Conservation (phyloP, 208 protist species). For the Novymonas esmeraldas region DNA sequence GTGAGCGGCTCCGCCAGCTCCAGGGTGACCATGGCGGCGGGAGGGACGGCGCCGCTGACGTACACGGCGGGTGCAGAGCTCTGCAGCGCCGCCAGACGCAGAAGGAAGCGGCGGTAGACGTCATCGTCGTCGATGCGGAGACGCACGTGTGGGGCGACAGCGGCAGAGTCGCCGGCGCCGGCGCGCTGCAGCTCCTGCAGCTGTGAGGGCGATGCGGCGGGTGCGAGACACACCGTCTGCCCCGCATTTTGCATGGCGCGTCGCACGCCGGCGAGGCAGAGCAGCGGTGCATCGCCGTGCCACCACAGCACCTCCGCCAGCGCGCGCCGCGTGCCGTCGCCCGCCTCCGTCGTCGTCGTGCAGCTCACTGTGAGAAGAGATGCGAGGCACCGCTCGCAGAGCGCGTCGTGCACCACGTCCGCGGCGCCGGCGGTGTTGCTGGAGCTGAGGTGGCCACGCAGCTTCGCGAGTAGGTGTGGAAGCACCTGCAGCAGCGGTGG, state of each 20-base stretch:
- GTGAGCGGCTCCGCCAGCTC: slow-evolving; percentile 3
- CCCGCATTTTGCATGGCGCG: slow-evolving; percentile 16
- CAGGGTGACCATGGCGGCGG: slow-evolving; percentile 12
- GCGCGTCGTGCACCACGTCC: too few species aligned
- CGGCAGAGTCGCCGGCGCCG: slow-evolving; percentile 4
- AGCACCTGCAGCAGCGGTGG: slow-evolving; percentile 18
- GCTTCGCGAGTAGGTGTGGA: slow-evolving; percentile 29
- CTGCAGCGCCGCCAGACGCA: slow-evolving; percentile 41
- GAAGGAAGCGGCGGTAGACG: slow-evolving; percentile 48
- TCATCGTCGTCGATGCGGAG: slow-evolving; percentile 45
- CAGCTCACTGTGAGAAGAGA: slow-evolving; percentile 3
- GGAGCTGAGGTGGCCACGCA: slow-evolving; percentile 19
- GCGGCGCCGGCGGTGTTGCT: background rate
- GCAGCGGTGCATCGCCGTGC: slow-evolving; percentile 40
- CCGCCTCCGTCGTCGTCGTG: background rate
- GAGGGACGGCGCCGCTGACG: too few species aligned
- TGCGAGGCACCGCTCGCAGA: slow-evolving; percentile 13
- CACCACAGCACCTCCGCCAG: slow-evolving; percentile 55
- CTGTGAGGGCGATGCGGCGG: too few species aligned
- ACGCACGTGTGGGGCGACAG: background rate
- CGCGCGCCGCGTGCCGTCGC: background rate
- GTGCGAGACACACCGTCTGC: background rate
- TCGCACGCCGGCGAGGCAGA: slow-evolving; percentile 34
- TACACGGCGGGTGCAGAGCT: background rate
- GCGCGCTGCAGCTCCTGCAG: too few species aligned